Conservation (phyloP, 768 basidiomycete species). For the Tephrocybe sp. region DNA sequence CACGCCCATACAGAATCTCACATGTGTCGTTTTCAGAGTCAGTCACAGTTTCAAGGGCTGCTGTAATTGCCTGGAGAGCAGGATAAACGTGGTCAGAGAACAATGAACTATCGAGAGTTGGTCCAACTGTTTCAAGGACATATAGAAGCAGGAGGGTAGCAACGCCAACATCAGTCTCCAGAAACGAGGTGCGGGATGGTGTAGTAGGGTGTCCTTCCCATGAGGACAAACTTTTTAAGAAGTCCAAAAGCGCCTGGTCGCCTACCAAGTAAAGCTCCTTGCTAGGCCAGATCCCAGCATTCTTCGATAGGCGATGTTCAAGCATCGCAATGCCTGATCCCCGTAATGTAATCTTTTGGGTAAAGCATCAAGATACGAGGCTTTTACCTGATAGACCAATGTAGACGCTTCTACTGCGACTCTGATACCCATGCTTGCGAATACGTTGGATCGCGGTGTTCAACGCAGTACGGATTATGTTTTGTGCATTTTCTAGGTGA, state of each 20-base stretch:
- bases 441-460: not conserved
- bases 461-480: slow-evolving; percentile 5
- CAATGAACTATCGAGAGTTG: not conserved
- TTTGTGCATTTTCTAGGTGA: slow-evolving; percentile 9
- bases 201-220: not conserved
- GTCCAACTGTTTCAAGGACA: slow-evolving; percentile 18
- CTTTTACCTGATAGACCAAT: slow-evolving; percentile 16
- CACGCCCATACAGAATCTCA: slow-evolving; percentile 59
- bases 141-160: slow-evolving; percentile 35
- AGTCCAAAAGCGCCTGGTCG: slow-evolving; percentile 5
- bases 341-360: not conserved
- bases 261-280: not conserved
- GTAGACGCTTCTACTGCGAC: slow-evolving; percentile 9
- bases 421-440: not conserved
- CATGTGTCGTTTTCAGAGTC: slow-evolving; percentile 35
- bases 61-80: slow-evolving; percentile 23
- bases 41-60: slow-evolving; percentile 18
- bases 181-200: slow-evolving; percentile 30
- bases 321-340: slow-evolving; percentile 8
- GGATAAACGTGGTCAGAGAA: slow-evolving; percentile 19
- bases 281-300: not conserved
- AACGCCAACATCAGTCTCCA: slow-evolving; percentile 39
- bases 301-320: slow-evolving; percentile 4
- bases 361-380: not conserved
- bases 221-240: not conserved